These are phyloP conservation scores for Vaccinium macrocarpon DNA, from an alignment of 148 eudicot species.

Conservation along the genomic window DNA sequence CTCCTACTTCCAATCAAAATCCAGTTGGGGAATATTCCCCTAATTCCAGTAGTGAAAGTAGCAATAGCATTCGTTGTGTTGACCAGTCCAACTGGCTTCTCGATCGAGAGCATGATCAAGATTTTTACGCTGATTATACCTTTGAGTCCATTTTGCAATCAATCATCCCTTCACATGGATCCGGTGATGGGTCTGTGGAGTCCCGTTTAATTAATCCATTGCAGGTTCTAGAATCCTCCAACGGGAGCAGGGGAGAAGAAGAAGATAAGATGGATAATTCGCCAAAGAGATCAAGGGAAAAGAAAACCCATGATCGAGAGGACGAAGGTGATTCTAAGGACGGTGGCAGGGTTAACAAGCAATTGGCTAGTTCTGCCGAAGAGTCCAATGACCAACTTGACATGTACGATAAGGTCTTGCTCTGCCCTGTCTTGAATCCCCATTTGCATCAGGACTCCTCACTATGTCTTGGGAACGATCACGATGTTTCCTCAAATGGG, in stretches of 20 bases:
- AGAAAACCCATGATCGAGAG: constrained; percentile 45
- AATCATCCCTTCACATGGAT: constrained; percentile 30
- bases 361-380: constrained; percentile 33
- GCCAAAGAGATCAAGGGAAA: constrained; percentile 25
- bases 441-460: constrained; percentile 16
- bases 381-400: constrained; percentile 33
- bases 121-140: constrained; percentile 13
- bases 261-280: constrained; percentile 4
- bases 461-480: neutral
- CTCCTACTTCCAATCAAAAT: constrained; percentile 12
- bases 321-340: constrained; percentile 26
- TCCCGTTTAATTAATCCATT: constrained; percentile 26
- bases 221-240: constrained; percentile 5
- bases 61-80: constrained; percentile 9
- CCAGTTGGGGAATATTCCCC: constrained; percentile 13
- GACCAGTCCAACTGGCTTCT: constrained; percentile 13
- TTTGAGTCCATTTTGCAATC: constrained; percentile 20
- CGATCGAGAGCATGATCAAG: constrained; percentile 14
- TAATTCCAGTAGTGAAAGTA: neutral
- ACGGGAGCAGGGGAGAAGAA: constrained; percentile 3
- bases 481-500: neutral
- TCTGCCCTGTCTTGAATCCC: constrained; percentile 18
- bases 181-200: constrained; percentile 17
- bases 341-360: constrained; percentile 38
- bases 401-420: constrained; percentile 39